Evolutionary conservation across 352 stramenopile genomes (phyloP), one percentile per base, ranked within the genome.

Genomic region (Globisporangium camurandrum): DNA sequence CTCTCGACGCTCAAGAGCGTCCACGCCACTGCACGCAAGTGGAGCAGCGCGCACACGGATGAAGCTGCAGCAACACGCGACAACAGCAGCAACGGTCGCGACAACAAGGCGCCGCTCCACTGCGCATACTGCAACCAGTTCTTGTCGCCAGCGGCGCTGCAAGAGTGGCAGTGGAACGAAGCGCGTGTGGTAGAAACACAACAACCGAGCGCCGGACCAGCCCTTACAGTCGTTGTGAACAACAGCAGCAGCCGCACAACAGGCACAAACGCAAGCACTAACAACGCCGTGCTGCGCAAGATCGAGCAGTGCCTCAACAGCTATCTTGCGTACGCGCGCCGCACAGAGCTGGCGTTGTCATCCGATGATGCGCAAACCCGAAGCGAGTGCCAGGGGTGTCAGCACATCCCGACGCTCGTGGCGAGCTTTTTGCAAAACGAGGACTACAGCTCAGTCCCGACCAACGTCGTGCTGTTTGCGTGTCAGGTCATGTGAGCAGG

Each of bases 361-460:
- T n/a, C n/a, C n/a, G 1, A 19, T 3, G 34, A 41, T 12, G 37
- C 31, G 17, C 28, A n/a, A 20, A 16, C 10, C 19, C 33, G 2
- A 5, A 45, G 42, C 12, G 38, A 50, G 28, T 59, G 53, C 24
- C 28, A 46, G 20, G 53, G 46, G 0, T 51, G 20, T 34, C 34
- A 28, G 23, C 39, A 54, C 46, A 54, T 59, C 23, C 53, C 53
- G 39, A 22, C 31, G 24, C 39, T 59, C 23, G n/a, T 59, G 19
- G 53, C 53, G 19, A 59, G 38, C 23, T 59, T 54, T 24, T 46
- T 59, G 23, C 53, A 59, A 20, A 57, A 57, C 33, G 51, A 57
- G 34, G 51, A 46, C n/a, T 51, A 26, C 19, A 46, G 42, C 1
- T 57, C 51, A 19, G 38, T 49, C 2, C 16, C 43, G 12, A 36